These are phyloP conservation scores for Ustilago sp. DNA, from an alignment of 1,284 basidiomycete species.

Conservation along the genomic window DNA sequence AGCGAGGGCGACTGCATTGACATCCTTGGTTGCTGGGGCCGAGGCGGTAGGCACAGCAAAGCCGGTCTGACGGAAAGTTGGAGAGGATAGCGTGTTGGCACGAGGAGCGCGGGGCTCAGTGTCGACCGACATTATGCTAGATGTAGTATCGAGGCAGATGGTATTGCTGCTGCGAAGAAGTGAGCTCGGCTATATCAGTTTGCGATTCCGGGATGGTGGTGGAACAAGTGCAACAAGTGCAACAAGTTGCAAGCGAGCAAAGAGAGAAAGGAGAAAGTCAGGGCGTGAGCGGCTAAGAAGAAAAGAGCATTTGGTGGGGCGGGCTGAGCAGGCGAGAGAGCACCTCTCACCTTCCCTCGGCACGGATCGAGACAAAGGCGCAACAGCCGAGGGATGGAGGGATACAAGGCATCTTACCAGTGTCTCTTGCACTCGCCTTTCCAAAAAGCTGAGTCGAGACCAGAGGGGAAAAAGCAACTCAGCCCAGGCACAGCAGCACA, in stretches of 20 bases:
- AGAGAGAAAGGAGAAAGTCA: background rate
- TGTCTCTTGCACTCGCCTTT: background rate
- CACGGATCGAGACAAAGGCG: constrained; percentile 22
- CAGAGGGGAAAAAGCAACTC: background rate
- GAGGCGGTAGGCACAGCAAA: constrained; percentile 50
- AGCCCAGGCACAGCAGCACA: background rate
- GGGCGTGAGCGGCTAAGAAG: background rate
- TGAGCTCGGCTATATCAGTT: background rate
- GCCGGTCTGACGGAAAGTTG: constrained; percentile 54
- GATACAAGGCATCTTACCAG: background rate
- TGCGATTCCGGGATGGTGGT: background rate
- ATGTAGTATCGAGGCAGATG: background rate
- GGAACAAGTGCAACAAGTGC: background rate
- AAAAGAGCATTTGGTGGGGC: constrained; percentile 4
- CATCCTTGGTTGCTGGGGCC: constrained; percentile 42
- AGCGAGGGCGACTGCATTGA: constrained; percentile 33
- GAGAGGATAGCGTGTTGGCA: constrained; percentile 47
- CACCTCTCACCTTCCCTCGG: background rate
- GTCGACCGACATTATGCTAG: constrained; percentile 46
- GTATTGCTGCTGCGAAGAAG: background rate
- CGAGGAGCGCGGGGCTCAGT: constrained; percentile 41
- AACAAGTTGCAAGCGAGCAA: background rate
- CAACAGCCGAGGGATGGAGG: constrained; percentile 7
- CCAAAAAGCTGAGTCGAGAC: constrained; percentile 13
- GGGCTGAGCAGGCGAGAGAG: constrained; percentile 6